Percentiles rank a stretch among this genome's conserved stretches.
Evolutionary conservation across 2,329 filamentous ascomycete genomes (phyloP).

Genomic region (Akanthomyces uredinophilus): DNA sequence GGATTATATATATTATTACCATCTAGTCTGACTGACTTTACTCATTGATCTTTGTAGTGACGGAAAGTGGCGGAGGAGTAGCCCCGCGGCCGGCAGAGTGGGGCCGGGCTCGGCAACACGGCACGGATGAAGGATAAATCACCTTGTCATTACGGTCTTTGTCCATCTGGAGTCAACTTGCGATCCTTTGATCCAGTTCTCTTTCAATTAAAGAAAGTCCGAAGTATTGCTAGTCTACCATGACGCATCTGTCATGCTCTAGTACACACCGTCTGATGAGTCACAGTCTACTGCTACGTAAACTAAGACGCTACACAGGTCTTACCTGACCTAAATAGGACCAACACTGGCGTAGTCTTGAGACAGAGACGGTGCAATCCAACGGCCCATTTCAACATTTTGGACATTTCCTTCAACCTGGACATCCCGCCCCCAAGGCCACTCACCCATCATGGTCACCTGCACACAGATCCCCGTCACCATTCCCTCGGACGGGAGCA

Average conservation of each 20-base stretch:
- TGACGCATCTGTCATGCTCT: too few relatives aligned
- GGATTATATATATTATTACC: not conserved
- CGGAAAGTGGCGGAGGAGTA: not conserved
- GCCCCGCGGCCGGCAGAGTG: not conserved
- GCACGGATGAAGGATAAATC: not conserved
- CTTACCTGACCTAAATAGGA: too few relatives aligned
- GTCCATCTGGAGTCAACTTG: not conserved
- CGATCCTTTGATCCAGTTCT: not conserved
- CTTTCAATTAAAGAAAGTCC: not conserved
- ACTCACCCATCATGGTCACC: not conserved
- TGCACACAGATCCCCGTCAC: not conserved
- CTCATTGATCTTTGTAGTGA: not conserved
- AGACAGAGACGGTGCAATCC: too few relatives aligned
- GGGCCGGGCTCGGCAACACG: not conserved
- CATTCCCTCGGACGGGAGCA: not conserved
- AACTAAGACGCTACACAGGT: too few relatives aligned
- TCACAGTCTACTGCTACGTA: too few relatives aligned
- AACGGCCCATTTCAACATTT: too few relatives aligned
- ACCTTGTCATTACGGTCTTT: not conserved
- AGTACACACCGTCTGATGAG: too few relatives aligned
- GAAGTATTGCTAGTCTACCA: too few relatives aligned
- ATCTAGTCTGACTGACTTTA: not conserved
- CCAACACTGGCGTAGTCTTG: too few relatives aligned
- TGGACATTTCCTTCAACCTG: too few relatives aligned
- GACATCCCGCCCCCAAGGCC: too few relatives aligned